These are phyloP conservation scores for Choiromyces venosus DNA, from an alignment of 495 filamentous ascomycete species.

Conservation along the genomic window DNA sequence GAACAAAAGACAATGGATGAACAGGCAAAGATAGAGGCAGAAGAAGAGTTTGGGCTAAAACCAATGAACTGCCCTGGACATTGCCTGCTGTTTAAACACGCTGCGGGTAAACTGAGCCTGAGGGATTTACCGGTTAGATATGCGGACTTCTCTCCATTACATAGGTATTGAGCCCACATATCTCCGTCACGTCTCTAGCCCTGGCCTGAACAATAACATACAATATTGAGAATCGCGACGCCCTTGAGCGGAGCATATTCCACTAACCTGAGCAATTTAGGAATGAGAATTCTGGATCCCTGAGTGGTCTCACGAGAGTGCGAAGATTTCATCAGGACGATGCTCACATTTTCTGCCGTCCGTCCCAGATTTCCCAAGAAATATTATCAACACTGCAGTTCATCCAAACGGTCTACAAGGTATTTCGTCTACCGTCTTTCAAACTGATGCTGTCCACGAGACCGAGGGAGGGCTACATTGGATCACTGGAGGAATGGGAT, in stretches of 20 bases:
- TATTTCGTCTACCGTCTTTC: slow-evolving; percentile 68
- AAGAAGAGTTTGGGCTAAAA: slow-evolving; percentile 83
- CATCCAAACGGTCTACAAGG: slow-evolving; percentile 68
- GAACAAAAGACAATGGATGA: neutral
- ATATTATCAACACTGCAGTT: slow-evolving; percentile 75
- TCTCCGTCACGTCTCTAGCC: neutral
- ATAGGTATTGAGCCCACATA: slow-evolving; percentile 44
- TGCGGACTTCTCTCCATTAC: slow-evolving; percentile 86
- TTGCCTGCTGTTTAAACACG: slow-evolving; percentile 70
- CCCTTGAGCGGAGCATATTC: neutral
- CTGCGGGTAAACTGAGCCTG: slow-evolving; percentile 64
- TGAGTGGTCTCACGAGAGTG: slow-evolving; percentile 82
- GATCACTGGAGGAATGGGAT: slow-evolving; percentile 73
- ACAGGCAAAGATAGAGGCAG: slow-evolving; percentile 43
- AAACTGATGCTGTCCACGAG: slow-evolving; percentile 75
- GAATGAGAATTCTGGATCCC: slow-evolving; percentile 78
- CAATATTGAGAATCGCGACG: neutral
- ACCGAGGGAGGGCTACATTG: slow-evolving; percentile 70
- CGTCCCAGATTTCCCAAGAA: slow-evolving; percentile 72
- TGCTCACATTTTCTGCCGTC: slow-evolving; percentile 89
- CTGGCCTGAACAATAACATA: neutral
- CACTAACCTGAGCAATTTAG: slow-evolving; percentile 43
- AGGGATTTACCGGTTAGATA: slow-evolving; percentile 82
- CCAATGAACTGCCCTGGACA: slow-evolving; percentile 98
- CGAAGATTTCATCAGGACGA: slow-evolving; percentile 95